These are phyloP conservation scores for Phytophthora sp. DNA, from an alignment of 352 stramenopile species.

Conservation along the genomic window DNA sequence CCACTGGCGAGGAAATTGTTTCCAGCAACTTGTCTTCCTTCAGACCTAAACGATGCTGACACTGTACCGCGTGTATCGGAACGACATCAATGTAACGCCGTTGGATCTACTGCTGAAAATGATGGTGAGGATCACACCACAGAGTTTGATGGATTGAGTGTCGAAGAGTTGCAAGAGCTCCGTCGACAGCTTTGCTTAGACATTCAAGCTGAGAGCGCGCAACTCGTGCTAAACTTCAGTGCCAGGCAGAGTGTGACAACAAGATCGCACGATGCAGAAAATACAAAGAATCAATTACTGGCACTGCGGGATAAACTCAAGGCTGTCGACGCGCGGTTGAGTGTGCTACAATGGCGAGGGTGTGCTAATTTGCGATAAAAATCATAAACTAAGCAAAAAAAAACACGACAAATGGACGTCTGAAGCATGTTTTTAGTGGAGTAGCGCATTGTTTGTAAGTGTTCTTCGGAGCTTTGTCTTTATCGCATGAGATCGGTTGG, in stretches of 20 bases:
- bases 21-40: background rate
- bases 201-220: slow-evolving; percentile 57
- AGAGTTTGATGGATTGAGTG: slow-evolving; percentile 14
- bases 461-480: too few species aligned
- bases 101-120: background rate
- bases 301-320: slow-evolving; percentile 36
- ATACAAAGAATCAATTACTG: slow-evolving; percentile 22
- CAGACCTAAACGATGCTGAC: background rate
- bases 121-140: slow-evolving; percentile 2
- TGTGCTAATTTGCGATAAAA: too few species aligned
- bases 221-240: slow-evolving; percentile 47
- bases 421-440: too few species aligned
- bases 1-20: slow-evolving; percentile 37
- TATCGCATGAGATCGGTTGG: too few species aligned
- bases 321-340: slow-evolving; percentile 29
- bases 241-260: background rate
- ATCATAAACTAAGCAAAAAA: too few species aligned
- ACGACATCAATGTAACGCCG: background rate
- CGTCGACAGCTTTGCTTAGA: slow-evolving; percentile 59
- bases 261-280: slow-evolving; percentile 13
- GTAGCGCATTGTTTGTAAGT: too few species aligned
- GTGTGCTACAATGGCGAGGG: too few species aligned
- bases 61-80: too few species aligned
- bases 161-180: slow-evolving; percentile 36
- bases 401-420: too few species aligned